Evolutionary conservation across 2,329 filamentous ascomycete genomes (phyloP).

Genomic region (Rhinocladiella similis): DNA sequence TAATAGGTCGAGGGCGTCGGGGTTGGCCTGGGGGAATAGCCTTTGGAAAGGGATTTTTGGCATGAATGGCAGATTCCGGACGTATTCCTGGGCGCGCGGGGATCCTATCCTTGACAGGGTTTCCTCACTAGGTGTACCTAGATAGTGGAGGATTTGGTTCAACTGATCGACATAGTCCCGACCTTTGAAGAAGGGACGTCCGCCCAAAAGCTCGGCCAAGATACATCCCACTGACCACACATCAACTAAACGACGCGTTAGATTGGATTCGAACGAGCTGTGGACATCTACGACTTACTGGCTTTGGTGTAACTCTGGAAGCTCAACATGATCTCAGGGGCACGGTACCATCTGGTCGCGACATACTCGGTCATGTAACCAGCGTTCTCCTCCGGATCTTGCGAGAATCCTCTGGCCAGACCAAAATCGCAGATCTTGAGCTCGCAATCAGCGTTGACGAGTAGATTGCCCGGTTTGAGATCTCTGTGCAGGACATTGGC

Average conservation of each 20-base stretch:
- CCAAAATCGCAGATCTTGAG: constrained; percentile 99
- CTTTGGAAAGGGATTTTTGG: constrained; percentile 85
- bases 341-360: constrained; percentile 96
- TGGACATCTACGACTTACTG: constrained; percentile 64
- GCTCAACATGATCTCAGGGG: constrained; percentile 98
- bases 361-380: constrained; percentile 99
- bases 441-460: constrained; percentile 98
- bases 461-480: constrained; percentile 92
- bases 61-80: constrained; percentile 94
- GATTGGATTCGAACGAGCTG: constrained; percentile 2
- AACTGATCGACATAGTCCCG: constrained; percentile 99
- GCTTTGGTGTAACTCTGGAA: constrained; percentile 99
- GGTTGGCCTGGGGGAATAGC: constrained; percentile 92
- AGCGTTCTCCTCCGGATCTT: constrained; percentile 96
- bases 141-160: constrained; percentile 97
- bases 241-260: constrained; percentile 65
- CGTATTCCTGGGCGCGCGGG: constrained; percentile 94
- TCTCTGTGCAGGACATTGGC: constrained; percentile 97
- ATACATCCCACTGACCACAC: constrained; percentile 99
- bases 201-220: constrained; percentile 90
- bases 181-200: constrained; percentile 98
- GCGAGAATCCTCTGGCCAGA: constrained; percentile 90
- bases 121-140: constrained; percentile 94
- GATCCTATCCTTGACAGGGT: constrained; percentile 92
- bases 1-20: constrained; percentile 89